Evolutionary conservation across 441 rosid species (phyloP), one percentile per base, ranked within the genome.

Genomic region (Populus tomentosa): DNA sequence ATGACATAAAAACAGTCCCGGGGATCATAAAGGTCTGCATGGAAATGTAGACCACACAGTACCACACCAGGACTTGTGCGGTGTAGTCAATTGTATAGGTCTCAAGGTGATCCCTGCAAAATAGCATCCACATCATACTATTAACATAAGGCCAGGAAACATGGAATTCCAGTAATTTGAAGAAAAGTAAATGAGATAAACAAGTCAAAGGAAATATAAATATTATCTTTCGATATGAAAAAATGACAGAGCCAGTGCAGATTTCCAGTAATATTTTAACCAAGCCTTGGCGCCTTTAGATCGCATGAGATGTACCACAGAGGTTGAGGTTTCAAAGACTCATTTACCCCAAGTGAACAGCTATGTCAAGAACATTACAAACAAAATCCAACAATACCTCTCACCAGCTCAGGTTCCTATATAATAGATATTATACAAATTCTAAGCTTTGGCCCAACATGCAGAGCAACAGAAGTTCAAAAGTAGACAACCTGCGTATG

Each of bases 1-100:
- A 84, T 9, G 97, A 90, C 95, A 94, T 92, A 80, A 94, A 94
- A 78, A 94, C 90, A 6, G 97, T 92, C 77, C 97, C 95, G 0
- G 97, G 98, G 42, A 94, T 91, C 97, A 94, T 92, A 81, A 92
- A 94, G 20, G 98, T 94, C 79, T 94, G 98, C 97, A 94, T 92
- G 86, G 89, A 92, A 32, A 94, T 86, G 67, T 91, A 92, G 65
- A 94, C 94, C 56, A 88, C 62, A 79, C 90, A 87, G 84, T 94
- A 94, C 7, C 98, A 96, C 21, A 92, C 85, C 83, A 92, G 83
- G 40, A 92, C 98, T 83, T 94, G 97, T 50, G 87, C 63, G 0
- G 96, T 92, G 80, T 92, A 94, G 88, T 92, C 97, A 82, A 91
- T 91, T 72, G 96, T 91, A 88, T 94, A 94, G 62, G 71, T 82